Base-by-base conservation (phyloP, 1,139 yeast genomes). In the Nakaseomyces nivariensis region DNA sequence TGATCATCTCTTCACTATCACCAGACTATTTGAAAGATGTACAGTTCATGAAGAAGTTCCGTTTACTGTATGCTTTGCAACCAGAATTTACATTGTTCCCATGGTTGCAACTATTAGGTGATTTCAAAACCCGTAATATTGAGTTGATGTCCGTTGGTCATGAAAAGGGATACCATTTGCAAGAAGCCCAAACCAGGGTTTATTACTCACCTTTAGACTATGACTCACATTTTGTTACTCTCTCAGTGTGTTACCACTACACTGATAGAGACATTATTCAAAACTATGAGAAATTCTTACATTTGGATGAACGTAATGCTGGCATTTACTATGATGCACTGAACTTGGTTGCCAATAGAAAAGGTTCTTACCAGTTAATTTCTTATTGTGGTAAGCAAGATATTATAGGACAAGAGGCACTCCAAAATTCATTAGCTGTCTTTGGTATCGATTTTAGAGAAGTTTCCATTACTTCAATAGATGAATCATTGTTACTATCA, bases 251-350 rank as follows among this genome's bases (percentile, higher is more conserved):
- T 37, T 74, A 80, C 54, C 71, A 72, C 52, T 86, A 82, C 63
- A 71, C 74, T 45, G 94, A 85, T 57, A 79, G 78, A 47, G 67
- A 77, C 43, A 72, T 89, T 10, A 75, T 79, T 34, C 73, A 73
- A 45, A 78, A 88, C 51, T 90, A 81, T 64, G 82, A 81, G 46
- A 67, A 69, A 6, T 77, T 83, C 31, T 66, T 72, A 1, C 58
- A 62, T 1, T 67, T 78, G 7, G 96, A 89, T 62, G 75, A 78
- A 0, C 57, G 51, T 0, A 76, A 81, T 55, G 65, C 69, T 5
- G 78, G 88, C 5, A 68, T 73, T 46, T 89, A 88, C 58, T 81
- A 84, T 51, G 97, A 90, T 63, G 80, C 88, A 0, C 61, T 83
- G 38, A 70, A 67, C 13, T 73, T 65, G 37, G 68, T 81, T 43